Evolutionary conservation across 73 alveolate species (phyloP).

Genomic region (Breviolum minutum): DNA sequence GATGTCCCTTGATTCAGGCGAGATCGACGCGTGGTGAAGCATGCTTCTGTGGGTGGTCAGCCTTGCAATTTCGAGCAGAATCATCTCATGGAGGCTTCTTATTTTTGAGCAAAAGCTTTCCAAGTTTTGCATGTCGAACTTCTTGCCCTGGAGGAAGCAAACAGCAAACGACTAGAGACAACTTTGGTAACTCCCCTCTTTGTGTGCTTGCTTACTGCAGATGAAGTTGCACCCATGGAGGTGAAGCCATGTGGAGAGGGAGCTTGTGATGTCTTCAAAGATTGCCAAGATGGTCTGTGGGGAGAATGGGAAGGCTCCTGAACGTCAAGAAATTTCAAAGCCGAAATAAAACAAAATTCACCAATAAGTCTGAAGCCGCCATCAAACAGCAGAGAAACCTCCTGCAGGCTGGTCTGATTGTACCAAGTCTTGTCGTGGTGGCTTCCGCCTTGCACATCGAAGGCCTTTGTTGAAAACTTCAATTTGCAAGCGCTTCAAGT

Average conservation of each 20-base stretch:
- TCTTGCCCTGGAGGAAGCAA: too few species aligned
- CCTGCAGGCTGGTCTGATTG: conserved; percentile 71
- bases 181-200: too few species aligned
- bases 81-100: conserved; percentile 46
- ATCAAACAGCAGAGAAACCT: too few species aligned
- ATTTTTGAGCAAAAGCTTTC: not conserved
- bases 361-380: too few species aligned
- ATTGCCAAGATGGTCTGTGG: conserved; percentile 71
- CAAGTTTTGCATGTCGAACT: too few species aligned
- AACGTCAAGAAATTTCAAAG: not conserved
- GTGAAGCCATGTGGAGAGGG: conserved; percentile 72
- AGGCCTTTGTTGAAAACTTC: not conserved
- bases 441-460: conserved; percentile 79
- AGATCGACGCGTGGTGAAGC: conserved; percentile 56
- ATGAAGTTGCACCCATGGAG: not conserved
- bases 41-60: conserved; percentile 76
- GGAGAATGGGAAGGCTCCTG: conserved; percentile 58
- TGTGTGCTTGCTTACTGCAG: too few species aligned
- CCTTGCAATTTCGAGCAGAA: conserved; percentile 45
- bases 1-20: conserved; percentile 5
- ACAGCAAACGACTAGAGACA: too few species aligned
- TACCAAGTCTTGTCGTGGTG: conserved; percentile 79
- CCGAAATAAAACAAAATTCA: not conserved
- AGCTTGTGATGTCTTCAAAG: conserved; percentile 16
- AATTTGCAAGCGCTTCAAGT: not conserved